phyloP scores from a whole-genome alignment of 768 basidiomycete genomes.

The Strobilomyces dryophilus region DNA sequence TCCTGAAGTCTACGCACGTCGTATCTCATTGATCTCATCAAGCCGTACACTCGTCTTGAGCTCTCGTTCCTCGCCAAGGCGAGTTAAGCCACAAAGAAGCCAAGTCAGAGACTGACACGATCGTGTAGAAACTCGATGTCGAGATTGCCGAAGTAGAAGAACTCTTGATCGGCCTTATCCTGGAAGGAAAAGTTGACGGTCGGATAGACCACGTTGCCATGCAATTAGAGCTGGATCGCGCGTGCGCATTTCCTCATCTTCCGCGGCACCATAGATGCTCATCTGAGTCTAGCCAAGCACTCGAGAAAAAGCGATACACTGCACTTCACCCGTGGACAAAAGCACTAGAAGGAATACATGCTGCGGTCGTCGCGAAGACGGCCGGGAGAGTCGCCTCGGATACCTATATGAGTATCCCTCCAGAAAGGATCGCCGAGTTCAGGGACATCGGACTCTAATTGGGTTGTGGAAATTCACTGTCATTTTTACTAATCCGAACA shows the following conservation, averaged over 20 bases:
- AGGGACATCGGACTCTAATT: slow-evolving; percentile 26
- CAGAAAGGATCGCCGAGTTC: slow-evolving; percentile 31
- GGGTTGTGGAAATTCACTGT: slow-evolving; percentile 7
- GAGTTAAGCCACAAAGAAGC: slow-evolving; percentile 8
- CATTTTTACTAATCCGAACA: not conserved
- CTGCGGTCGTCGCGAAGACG: slow-evolving; percentile 72
- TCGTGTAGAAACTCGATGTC: slow-evolving; percentile 87
- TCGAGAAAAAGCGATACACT: slow-evolving; percentile 82
- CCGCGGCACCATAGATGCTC: not conserved
- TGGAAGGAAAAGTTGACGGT: slow-evolving; percentile 97
- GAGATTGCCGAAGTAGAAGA: slow-evolving; percentile 89
- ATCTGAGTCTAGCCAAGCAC: slow-evolving; percentile 58
- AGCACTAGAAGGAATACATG: slow-evolving; percentile 73
- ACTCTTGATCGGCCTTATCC: slow-evolving; percentile 85
- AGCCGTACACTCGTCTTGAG: slow-evolving; percentile 94
- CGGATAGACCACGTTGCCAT: slow-evolving; percentile 96
- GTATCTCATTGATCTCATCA: slow-evolving; percentile 96
- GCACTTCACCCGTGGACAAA: slow-evolving; percentile 81
- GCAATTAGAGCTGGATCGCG: slow-evolving; percentile 83
- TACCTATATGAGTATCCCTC: slow-evolving; percentile 32
- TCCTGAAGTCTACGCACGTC: slow-evolving; percentile 93
- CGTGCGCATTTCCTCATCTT: slow-evolving; percentile 41
- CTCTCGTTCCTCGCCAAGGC: slow-evolving; percentile 91
- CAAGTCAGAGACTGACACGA: not conserved
- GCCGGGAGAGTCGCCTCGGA: slow-evolving; percentile 33